These are phyloP conservation scores for Monosporascus ibericus DNA, from an alignment of 2,329 filamentous ascomycete species.

Conservation along the genomic window DNA sequence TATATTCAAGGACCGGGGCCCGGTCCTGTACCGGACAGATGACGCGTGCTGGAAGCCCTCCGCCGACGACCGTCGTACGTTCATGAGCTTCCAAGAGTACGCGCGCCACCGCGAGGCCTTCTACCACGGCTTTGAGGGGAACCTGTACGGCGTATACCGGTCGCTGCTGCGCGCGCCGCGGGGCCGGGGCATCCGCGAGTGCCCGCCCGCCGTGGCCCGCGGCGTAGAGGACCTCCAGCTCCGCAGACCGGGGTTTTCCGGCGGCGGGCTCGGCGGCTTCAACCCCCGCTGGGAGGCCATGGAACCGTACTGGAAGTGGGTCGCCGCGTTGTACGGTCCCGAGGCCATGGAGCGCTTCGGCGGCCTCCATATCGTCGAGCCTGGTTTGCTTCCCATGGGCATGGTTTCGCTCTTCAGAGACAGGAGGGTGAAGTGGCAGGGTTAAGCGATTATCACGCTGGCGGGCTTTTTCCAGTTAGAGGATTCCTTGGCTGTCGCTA, in stretches of 20 bases:
- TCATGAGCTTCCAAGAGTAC: conserved; percentile 31
- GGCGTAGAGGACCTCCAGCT: conserved; percentile 16
- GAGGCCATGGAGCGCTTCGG: conserved; percentile 39
- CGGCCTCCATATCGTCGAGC: conserved; percentile 37
- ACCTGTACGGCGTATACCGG: conserved; percentile 29
- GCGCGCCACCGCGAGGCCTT: conserved; percentile 22
- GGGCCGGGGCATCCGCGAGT: conserved; percentile 20
- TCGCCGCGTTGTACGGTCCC: conserved; percentile 37
- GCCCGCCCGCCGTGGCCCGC: conserved; percentile 13
- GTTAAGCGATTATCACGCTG: conserved; percentile 4
- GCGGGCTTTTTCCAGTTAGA: too few species aligned
- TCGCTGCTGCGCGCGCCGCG: conserved; percentile 29
- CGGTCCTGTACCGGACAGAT: background rate
- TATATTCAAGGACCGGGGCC: conserved; percentile 19
- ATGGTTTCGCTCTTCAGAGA: conserved; percentile 39
- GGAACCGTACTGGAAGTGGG: conserved; percentile 42
- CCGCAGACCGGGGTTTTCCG: conserved; percentile 1
- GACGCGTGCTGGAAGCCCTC: background rate
- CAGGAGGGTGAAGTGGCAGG: conserved; percentile 37
- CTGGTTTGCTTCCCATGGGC: conserved; percentile 39
- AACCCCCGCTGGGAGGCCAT: conserved; percentile 24
- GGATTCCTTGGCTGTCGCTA: too few species aligned
- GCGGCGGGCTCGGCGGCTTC: conserved; percentile 8
- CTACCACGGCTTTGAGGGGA: conserved; percentile 6
- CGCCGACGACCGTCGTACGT: conserved; percentile 12